Evolutionary conservation across 1,284 basidiomycete genomes (phyloP).

Genomic region (Cryptococcus sp.): DNA sequence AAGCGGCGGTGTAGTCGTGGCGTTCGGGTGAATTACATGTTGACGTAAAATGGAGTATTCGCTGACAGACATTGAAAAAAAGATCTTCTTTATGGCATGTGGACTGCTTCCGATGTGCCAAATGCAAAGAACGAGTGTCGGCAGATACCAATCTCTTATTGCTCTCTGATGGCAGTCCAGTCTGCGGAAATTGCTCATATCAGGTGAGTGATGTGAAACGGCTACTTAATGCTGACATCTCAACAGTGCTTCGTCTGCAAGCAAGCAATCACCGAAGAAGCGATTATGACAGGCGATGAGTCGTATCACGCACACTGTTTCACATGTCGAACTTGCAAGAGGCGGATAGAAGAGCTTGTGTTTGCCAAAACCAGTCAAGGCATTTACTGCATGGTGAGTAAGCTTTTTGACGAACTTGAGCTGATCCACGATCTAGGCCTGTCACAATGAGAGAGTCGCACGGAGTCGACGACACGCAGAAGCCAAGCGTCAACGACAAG

Average conservation of each 20-base stretch:
- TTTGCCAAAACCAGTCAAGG: constrained; percentile 98
- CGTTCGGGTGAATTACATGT: constrained; percentile 71
- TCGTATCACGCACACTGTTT: constrained; percentile 99
- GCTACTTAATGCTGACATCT: constrained; percentile 22
- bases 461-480: constrained; percentile 87
- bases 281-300: constrained; percentile 98
- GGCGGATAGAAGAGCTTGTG: constrained; percentile 94
- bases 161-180: constrained; percentile 93
- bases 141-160: constrained; percentile 93
- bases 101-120: constrained; percentile 56
- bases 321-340: constrained; percentile 92
- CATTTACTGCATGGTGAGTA: constrained; percentile 88
- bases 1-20: constrained; percentile 81
- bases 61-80: constrained; percentile 11
- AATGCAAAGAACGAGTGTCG: constrained; percentile 59
- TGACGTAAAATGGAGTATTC: neutral
- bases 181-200: constrained; percentile 96
- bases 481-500: constrained; percentile 58
- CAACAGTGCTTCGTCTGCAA: constrained; percentile 81
- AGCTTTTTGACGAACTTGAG: neutral
- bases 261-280: constrained; percentile 89
- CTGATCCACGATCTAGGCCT: constrained; percentile 55
- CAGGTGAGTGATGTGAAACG: constrained; percentile 51
- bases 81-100: constrained; percentile 54
- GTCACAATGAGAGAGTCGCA: constrained; percentile 95